Evolutionary conservation across 345 rosid genomes (phyloP), one percentile per base, ranked within the genome.

Genomic region (Syzygium jambos): DNA sequence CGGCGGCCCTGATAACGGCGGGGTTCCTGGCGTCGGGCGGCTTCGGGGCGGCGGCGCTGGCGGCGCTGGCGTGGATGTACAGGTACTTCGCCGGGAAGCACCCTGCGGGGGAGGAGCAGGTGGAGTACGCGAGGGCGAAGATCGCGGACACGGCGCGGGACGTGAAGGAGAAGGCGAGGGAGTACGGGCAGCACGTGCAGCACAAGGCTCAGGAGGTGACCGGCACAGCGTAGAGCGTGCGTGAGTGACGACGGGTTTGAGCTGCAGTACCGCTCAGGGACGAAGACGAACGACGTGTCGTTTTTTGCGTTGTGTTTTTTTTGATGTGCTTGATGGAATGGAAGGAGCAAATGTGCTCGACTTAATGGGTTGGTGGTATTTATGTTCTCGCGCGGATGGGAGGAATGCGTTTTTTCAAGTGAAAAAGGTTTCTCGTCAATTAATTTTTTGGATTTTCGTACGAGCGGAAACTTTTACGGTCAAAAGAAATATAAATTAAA

Each of bases 1-100:
- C 86, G 21, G 83, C 95, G 21, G 94, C 91, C 68, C 61, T 95
- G 85, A 94, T 96, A 2, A 90, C 94, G 88, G 55, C 90, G 4
- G 99, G 94, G 14, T 93, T 95, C 87, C 88, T 95, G 85, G 87
- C 93, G 1, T 95, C 99, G 1, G 96, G 96, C 12, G 95, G 95
- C 43, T 90, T 91, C 85, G 95, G 98, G 4, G 89, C 90, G 86
- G 94, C 94, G 15, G 98, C 96, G 3, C 51, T 92, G 51, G 88
- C 93, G 83, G 87, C 93, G 29, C 49, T 95, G 30, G 34, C 94
- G 55, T 97, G 98, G 99, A 90, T 94, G n/a, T 95, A 95, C 88
- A 90, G 86, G 25, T 96, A 92, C 73, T 86, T 91, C n/a, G 88
- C 91, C 2, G 97, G 97, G 38, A 93, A 93, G 87, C 97, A 92